Base-by-base conservation (phyloP, 2,329 filamentous ascomycete species). In the Epichloe festucae region DNA sequence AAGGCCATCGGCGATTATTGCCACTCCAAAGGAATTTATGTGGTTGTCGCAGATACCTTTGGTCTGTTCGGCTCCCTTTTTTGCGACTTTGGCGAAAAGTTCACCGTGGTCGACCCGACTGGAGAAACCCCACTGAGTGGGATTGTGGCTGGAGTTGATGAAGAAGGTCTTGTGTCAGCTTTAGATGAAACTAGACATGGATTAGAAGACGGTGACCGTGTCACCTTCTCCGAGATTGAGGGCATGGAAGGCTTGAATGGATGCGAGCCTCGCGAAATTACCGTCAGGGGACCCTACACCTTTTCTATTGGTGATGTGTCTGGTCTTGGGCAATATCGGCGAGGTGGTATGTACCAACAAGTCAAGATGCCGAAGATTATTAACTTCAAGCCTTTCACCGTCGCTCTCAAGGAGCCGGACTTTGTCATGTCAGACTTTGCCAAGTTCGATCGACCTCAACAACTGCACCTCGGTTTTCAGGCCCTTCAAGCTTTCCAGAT, bases 331-430 rank as follows among this genome's bases (percentile, higher is more conserved):
- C 77, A 87, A 61, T 98, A 98, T 73, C 74, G 87, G 73, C 80
- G 86, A 49, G 91, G 91, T 46, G 93, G 93, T 54, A 79, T 95
- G 54, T 98, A 87, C 68, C 85, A 87, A 40, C 93, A 98, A 69
- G 93, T 97, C 68, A 98, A 97, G 78, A 96, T 96, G 91, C 93
- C 93, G 48, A 95, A 93, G 72, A 80, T 89, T 51, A 71, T 97
- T 62, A 80, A 93, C 65, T 98, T 97, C 71, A 87, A 95, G 72
- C 76, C 82, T 41, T 79, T 96, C 52, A 82, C 82, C 42, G 73
- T 80, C 49, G 81, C 95, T 54, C 70, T 96, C 52, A 88, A 88
- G 69, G 86, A 89, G 53, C 93, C 93, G 2, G 91, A 96, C 62
- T 82, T 94, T 57, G 71, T 97, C 62, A 81, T 95, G 54, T 95